These are phyloP conservation scores for Solanum hybrid DNA, from an alignment of 305 asterid genomes.

Conservation along the genomic window DNA sequence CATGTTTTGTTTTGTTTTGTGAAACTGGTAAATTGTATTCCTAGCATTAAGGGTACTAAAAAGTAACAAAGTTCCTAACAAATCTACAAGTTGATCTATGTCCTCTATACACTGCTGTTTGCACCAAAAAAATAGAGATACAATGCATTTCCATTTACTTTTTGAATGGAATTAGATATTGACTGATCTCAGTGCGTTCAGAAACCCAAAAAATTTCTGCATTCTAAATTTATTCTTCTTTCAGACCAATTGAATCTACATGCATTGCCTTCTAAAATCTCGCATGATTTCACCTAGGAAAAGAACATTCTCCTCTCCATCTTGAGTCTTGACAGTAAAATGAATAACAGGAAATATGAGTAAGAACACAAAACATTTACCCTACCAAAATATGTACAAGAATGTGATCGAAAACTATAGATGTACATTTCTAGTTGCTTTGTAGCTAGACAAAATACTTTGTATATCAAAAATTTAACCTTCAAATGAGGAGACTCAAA, in stretches of 20 bases:
- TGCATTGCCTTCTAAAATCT: background rate
- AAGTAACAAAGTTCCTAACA: background rate
- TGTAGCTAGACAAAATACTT: background rate
- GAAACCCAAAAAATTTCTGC: background rate
- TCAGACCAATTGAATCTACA: background rate
- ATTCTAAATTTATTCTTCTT: background rate
- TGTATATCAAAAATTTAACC: background rate
- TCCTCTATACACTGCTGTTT: background rate
- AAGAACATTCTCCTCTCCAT: background rate
- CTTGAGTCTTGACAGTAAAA: background rate
- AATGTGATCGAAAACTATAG: background rate
- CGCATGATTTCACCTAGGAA: background rate
- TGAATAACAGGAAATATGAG: background rate
- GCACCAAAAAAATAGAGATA: background rate
- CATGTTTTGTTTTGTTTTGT: background rate
- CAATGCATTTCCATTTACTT: background rate
- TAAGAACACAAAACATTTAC: background rate
- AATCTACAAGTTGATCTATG: background rate
- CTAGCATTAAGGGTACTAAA: background rate
- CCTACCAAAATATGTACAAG: background rate
- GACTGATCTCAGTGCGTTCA: background rate
- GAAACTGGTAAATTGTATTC: background rate
- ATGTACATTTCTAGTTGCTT: background rate
- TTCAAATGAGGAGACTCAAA: background rate
- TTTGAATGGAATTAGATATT: background rate